phyloP scores from a whole-genome alignment of 306 rosid genomes.

The Calophaca sinica region DNA sequence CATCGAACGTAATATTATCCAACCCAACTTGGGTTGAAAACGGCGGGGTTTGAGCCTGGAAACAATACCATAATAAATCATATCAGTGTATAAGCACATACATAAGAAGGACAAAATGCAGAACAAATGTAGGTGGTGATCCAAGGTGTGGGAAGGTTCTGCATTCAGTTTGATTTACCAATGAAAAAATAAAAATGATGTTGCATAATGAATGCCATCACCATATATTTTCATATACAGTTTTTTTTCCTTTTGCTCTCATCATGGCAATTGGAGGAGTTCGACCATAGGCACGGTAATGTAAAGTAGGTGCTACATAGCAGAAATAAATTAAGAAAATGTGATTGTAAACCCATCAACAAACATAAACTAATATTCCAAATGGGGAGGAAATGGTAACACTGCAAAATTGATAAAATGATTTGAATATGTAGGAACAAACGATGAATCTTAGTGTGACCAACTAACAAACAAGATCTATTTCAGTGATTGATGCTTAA shows the following conservation, averaged over 20 bases:
- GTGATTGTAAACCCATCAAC: neutral
- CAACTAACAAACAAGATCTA: too few species aligned
- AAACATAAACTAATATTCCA: neutral
- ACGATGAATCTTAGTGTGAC: too few species aligned
- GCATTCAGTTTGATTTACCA: neutral
- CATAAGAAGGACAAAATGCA: slow-evolving; percentile 1
- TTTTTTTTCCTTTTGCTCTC: slow-evolving; percentile 8
- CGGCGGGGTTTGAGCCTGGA: slow-evolving; percentile 1
- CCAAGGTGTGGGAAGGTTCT: neutral
- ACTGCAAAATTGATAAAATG: too few species aligned
- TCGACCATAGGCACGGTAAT: neutral
- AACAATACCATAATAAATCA: neutral
- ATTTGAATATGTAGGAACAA: too few species aligned
- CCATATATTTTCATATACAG: slow-evolving; percentile 3
- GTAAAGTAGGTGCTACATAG: neutral
- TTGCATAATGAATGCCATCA: neutral
- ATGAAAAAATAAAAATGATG: neutral
- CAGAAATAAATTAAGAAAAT: neutral
- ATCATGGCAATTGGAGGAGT: neutral
- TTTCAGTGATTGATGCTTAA: too few species aligned
- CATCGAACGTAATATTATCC: neutral
- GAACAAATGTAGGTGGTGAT: slow-evolving; percentile 2
- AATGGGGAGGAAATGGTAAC: too few species aligned
- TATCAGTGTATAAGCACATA: neutral
- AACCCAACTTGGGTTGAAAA: neutral